These are phyloP conservation scores for Pythium dissimile DNA, from an alignment of 352 stramenopile species.

Conservation along the genomic window DNA sequence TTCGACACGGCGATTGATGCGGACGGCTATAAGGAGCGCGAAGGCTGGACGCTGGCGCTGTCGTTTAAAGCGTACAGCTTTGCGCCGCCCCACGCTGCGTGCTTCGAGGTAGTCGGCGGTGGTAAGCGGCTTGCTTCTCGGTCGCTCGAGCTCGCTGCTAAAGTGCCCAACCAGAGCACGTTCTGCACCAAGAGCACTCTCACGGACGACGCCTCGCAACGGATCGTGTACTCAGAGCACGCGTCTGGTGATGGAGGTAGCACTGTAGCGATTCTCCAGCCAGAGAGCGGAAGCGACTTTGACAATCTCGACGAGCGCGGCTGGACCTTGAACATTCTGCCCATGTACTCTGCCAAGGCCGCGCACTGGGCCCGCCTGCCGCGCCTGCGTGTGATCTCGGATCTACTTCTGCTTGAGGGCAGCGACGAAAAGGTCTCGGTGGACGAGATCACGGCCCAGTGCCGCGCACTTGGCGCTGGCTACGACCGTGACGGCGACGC, in stretches of 20 bases:
- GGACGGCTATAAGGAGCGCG: background rate
- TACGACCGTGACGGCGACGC: conserved; percentile 41
- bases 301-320: conserved; percentile 27
- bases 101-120: conserved; percentile 22
- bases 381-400: conserved; percentile 26
- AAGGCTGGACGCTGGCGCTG: conserved; percentile 22
- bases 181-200: conserved; percentile 35
- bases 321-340: conserved; percentile 21
- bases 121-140: conserved; percentile 13
- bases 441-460: conserved; percentile 31
- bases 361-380: conserved; percentile 29
- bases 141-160: background rate
- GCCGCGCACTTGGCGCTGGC: conserved; percentile 15
- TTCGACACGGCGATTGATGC: conserved; percentile 31
- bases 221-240: conserved; percentile 35
- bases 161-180: conserved; percentile 3
- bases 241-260: background rate
- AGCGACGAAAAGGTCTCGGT: conserved; percentile 19
- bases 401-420: conserved; percentile 35
- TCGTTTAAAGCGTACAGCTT: conserved; percentile 39
- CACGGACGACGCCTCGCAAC: conserved; percentile 30
- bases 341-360: conserved; percentile 23
- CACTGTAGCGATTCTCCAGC: conserved; percentile 27
- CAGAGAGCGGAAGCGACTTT: conserved; percentile 25
- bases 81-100: conserved; percentile 28